Evolutionary conservation across 192 early-diverging fungal species (phyloP).

Genomic region (Jimgerdemannia lactiflua): DNA sequence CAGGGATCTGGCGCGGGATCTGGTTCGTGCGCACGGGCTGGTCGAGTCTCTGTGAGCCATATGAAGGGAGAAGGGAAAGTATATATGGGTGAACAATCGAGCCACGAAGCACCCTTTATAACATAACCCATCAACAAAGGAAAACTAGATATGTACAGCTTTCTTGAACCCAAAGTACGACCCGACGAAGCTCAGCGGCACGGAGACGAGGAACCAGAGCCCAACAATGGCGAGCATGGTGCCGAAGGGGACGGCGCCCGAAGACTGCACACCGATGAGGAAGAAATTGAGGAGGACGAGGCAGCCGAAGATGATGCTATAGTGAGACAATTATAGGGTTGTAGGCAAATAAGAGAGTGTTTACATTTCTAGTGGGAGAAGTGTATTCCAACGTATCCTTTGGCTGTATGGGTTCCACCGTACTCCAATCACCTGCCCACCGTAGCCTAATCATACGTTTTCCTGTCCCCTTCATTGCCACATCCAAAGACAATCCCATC

Average conservation of each 20-base stretch:
- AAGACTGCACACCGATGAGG: slow-evolving; percentile 75
- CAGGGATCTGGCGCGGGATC: slow-evolving; percentile 92
- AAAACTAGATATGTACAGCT: slow-evolving; percentile 21
- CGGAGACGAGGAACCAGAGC: slow-evolving; percentile 81
- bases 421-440: no score
- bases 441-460: neutral
- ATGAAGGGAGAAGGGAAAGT: neutral
- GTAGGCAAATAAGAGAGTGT: neutral
- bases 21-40: slow-evolving; percentile 87
- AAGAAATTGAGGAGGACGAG: slow-evolving; percentile 82
- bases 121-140: neutral
- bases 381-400: no score
- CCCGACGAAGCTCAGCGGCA: slow-evolving; percentile 82
- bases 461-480: neutral
- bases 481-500: neutral
- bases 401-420: no score
- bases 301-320: slow-evolving; percentile 51
- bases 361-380: neutral
- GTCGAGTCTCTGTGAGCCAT: slow-evolving; percentile 43
- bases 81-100: neutral
- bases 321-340: neutral
- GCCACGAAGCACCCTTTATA: neutral
- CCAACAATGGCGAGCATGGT: slow-evolving; percentile 79
- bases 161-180: slow-evolving; percentile 67
- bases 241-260: slow-evolving; percentile 85